A percentile compares a stretch with the other conserved stretches of the same genome.
Conservation (phyloP, 164 flowering plant genomes). For the Stephania japonica region DNA sequence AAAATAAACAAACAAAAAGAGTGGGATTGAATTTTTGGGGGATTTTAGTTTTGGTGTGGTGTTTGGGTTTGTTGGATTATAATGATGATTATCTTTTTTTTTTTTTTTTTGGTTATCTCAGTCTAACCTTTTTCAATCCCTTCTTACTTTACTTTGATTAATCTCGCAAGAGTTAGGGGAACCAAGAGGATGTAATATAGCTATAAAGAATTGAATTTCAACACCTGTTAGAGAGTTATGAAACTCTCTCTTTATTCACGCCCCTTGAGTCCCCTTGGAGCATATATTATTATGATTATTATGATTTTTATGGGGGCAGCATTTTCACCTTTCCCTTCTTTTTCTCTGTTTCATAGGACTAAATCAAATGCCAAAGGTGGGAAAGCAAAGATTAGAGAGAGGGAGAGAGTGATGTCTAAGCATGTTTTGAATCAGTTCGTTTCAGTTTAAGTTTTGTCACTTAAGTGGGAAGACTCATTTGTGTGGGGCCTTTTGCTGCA, state of each 20-base stretch:
- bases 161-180: too few relatives aligned
- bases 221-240: too few relatives aligned
- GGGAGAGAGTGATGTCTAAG: background rate
- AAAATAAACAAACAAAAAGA: conserved; percentile 15
- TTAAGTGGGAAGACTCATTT: background rate
- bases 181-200: too few relatives aligned
- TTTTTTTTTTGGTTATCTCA: too few relatives aligned
- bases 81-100: conserved; percentile 14
- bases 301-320: conserved; percentile 16
- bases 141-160: too few relatives aligned
- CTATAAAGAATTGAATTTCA: too few relatives aligned
- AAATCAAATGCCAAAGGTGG: conserved; percentile 23
- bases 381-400: conserved; percentile 1
- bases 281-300: conserved; percentile 14
- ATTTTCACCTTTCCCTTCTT: conserved; percentile 24
- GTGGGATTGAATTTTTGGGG: conserved; percentile 31
- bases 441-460: conserved; percentile 1
- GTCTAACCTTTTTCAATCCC: too few relatives aligned
- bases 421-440: background rate
- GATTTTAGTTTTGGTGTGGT: conserved; percentile 22
- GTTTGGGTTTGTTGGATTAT: conserved; percentile 12
- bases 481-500: background rate
- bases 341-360: conserved; percentile 35
- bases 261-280: too few relatives aligned
- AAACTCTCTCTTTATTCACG: too few relatives aligned